Evolutionary conservation across 164 flowering plant species (phyloP).

Genomic region (Santalum album): DNA sequence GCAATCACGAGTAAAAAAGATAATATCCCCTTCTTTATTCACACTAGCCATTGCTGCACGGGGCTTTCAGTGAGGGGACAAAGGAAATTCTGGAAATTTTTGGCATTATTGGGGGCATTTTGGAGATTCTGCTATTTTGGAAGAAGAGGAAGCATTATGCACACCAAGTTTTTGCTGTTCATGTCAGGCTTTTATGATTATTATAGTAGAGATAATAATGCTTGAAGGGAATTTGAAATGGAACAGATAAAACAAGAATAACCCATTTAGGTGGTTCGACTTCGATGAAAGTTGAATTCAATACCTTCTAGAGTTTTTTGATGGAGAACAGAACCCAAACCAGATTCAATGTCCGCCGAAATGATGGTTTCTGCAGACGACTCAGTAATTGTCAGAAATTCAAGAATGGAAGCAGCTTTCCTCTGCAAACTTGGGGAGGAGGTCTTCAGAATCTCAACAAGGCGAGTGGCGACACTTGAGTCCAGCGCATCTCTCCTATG

Average conservation of each 20-base stretch:
- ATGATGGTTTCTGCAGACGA: conserved; percentile 30
- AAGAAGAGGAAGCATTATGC: no score
- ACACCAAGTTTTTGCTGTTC: no score
- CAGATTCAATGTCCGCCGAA: conserved; percentile 45
- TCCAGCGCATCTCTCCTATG: conserved; percentile 39
- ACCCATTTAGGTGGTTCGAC: not conserved
- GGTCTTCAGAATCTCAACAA: conserved; percentile 48
- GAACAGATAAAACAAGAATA: not conserved
- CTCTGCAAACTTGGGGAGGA: conserved; percentile 48
- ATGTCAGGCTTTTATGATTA: no score
- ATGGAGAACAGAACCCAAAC: conserved; percentile 41
- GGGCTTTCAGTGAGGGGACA: no score
- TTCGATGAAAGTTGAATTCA: not conserved
- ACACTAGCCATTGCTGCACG: no score
- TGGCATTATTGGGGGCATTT: no score
- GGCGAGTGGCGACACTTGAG: conserved; percentile 32
- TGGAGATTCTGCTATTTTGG: no score
- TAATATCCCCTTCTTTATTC: no score
- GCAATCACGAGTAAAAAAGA: no score
- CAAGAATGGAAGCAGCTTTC: conserved; percentile 71
- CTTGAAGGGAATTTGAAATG: not conserved
- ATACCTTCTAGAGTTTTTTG: conserved; percentile 41
- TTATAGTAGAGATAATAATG: no score
- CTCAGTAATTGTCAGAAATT: conserved; percentile 35
- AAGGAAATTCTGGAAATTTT: no score